These are phyloP conservation scores for Truncatella angustata DNA, from an alignment of 2,329 filamentous ascomycete genomes.

Conservation along the genomic window DNA sequence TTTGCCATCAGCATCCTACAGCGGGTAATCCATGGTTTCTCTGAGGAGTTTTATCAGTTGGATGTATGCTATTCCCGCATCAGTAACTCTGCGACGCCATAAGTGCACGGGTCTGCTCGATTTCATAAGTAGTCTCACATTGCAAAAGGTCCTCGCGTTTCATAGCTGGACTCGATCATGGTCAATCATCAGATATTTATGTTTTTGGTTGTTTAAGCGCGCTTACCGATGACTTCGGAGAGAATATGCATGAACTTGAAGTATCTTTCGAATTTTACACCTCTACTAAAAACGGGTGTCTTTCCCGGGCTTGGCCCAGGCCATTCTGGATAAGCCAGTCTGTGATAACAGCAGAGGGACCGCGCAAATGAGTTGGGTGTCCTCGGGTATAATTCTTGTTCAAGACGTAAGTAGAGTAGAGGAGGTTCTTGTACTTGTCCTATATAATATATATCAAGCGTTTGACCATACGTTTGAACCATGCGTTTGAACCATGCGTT, in stretches of 20 bases:
- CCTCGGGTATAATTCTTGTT: neutral
- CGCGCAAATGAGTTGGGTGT: neutral
- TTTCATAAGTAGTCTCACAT: neutral
- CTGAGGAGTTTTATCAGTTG: neutral
- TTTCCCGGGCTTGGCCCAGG: neutral
- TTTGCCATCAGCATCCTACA: neutral
- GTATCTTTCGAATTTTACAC: neutral
- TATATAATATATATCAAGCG: too few species aligned
- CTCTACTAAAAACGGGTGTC: neutral
- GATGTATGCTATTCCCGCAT: neutral
- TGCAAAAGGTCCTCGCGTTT: neutral
- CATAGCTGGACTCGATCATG: neutral
- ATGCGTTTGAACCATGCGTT: neutral
- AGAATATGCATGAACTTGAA: neutral
- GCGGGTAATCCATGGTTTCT: neutral
- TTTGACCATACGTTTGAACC: neutral
- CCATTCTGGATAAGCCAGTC: neutral
- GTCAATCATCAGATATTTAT: neutral
- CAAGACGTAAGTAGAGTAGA: neutral
- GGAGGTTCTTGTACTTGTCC: neutral
- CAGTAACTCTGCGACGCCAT: neutral
- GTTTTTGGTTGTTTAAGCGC: neutral
- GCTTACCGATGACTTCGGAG: neutral
- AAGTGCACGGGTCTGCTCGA: neutral
- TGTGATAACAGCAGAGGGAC: neutral